Evolutionary conservation across 768 basidiomycete species (phyloP).

Genomic region (Cytidiella melzeri): DNA sequence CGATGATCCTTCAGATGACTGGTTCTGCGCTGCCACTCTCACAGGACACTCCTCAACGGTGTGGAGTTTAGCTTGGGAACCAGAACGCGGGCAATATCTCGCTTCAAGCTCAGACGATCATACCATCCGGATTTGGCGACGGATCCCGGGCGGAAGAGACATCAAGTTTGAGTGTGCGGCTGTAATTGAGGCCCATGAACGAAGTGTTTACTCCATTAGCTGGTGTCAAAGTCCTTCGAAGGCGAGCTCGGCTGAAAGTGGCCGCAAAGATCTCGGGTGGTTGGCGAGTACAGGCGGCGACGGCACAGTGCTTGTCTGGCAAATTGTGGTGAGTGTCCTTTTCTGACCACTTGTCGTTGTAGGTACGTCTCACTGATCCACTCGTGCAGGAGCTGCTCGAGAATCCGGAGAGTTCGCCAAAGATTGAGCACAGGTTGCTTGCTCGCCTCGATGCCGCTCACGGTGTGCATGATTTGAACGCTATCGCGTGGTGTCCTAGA

Average conservation of each 20-base stretch:
- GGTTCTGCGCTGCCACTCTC: conserved; percentile 82
- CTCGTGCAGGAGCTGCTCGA: conserved; percentile 7
- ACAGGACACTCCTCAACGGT: conserved; percentile 83
- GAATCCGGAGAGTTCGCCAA: conserved; percentile 9
- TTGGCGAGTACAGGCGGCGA: conserved; percentile 84
- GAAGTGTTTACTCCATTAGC: conserved; percentile 75
- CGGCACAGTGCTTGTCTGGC: conserved; percentile 78
- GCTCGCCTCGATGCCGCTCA: conserved; percentile 62
- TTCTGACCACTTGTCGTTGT: background rate
- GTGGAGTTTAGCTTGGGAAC: conserved; percentile 78
- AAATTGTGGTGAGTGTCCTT: conserved; percentile 34
- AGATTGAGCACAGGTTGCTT: conserved; percentile 42
- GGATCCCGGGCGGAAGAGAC: conserved; percentile 35
- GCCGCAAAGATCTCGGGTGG: conserved; percentile 57
- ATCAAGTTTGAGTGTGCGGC: conserved; percentile 59
- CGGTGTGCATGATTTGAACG: conserved; percentile 80
- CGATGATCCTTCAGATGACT: conserved; percentile 92
- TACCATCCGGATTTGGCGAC: conserved; percentile 81
- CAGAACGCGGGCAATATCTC: conserved; percentile 71
- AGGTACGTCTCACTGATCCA: background rate
- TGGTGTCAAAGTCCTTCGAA: conserved; percentile 45
- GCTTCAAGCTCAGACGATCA: conserved; percentile 85
- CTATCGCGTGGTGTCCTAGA: conserved; percentile 77
- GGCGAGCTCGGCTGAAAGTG: background rate
- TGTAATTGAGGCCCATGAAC: conserved; percentile 57